phyloP scores from a whole-genome alignment of 495 filamentous ascomycete species.

The Diplogelasinospora grovesii region DNA sequence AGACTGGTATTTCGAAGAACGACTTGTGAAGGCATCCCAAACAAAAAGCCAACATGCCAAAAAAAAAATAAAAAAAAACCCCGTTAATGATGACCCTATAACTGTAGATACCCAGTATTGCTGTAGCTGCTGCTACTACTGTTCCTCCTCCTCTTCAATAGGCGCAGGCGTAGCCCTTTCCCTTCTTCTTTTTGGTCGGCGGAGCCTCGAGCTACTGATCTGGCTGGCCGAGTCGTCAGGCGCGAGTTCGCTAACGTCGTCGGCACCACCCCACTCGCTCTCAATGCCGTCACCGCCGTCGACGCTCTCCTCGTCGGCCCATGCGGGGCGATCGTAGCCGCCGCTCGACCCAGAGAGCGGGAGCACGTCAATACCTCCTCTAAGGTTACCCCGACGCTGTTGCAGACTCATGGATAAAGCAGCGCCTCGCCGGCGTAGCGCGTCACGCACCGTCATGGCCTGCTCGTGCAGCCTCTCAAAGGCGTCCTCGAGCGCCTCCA shows the following conservation, averaged over 20 bases:
- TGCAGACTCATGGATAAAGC: conserved; percentile 74
- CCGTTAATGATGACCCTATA: background rate
- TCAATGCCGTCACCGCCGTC: conserved; percentile 47
- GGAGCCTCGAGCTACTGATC: conserved; percentile 65
- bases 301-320: conserved; percentile 41
- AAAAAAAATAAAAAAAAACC: background rate
- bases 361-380: conserved; percentile 36
- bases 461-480: conserved; percentile 86
- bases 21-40: too few relatives aligned
- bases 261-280: conserved; percentile 60
- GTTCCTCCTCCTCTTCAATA: conserved; percentile 66
- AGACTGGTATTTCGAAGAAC: too few relatives aligned
- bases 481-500: conserved; percentile 92
- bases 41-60: background rate
- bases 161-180: conserved; percentile 77
- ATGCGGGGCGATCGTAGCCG: conserved; percentile 36
- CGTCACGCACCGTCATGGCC: conserved; percentile 73
- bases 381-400: conserved; percentile 48
- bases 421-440: conserved; percentile 70
- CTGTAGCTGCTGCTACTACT: too few relatives aligned
- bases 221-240: conserved; percentile 79
- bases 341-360: conserved; percentile 32
- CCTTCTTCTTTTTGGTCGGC: conserved; percentile 62
- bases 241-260: conserved; percentile 65
- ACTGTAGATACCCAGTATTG: too few relatives aligned